A percentile compares a stretch with the other conserved stretches of the same genome.
These are phyloP conservation scores for Neonectria ditissima DNA, from an alignment of 2,329 filamentous ascomycete genomes.

Conservation along the genomic window DNA sequence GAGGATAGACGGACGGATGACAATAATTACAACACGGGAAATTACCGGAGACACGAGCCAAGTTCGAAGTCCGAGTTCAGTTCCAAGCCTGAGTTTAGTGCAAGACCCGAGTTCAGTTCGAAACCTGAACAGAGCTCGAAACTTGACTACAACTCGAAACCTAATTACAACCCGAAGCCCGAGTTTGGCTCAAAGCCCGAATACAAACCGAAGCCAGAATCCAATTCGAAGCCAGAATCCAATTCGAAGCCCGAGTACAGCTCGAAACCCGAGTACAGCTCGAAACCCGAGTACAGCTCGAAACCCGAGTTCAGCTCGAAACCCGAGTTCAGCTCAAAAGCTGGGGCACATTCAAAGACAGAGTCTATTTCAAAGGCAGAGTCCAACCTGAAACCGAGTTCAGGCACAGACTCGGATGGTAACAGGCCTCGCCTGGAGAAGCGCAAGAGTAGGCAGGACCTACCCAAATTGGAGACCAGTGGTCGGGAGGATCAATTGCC, in stretches of 20 bases:
- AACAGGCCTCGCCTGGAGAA: constrained; percentile 43
- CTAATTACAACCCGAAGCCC: constrained; percentile 34
- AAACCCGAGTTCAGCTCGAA: not conserved
- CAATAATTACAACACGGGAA: constrained; percentile 21
- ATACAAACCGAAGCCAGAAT: constrained; percentile 30
- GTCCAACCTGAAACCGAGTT: constrained; percentile 33
- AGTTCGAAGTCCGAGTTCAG: not conserved
- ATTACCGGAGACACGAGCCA: constrained; percentile 12
- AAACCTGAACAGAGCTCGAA: constrained; percentile 19
- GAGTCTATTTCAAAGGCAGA: constrained; percentile 30
- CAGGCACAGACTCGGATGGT: constrained; percentile 31
- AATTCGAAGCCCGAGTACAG: not conserved
- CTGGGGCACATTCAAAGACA: not conserved
- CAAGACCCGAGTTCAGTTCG: constrained; percentile 34
- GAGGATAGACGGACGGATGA: constrained; percentile 21
- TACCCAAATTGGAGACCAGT: constrained; percentile 61
- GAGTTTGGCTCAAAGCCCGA: not conserved
- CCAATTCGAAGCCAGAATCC: constrained; percentile 31
- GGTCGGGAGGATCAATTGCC: constrained; percentile 43
- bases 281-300: constrained; percentile 28
- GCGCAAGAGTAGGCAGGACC: constrained; percentile 52
- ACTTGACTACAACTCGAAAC: constrained; percentile 21
- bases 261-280: constrained; percentile 32
- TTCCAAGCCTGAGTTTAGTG: constrained; percentile 6
- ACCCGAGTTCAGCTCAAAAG: constrained; percentile 16